phyloP scores from a whole-genome alignment of 2,329 filamentous ascomycete genomes.

The Claviceps monticola region DNA sequence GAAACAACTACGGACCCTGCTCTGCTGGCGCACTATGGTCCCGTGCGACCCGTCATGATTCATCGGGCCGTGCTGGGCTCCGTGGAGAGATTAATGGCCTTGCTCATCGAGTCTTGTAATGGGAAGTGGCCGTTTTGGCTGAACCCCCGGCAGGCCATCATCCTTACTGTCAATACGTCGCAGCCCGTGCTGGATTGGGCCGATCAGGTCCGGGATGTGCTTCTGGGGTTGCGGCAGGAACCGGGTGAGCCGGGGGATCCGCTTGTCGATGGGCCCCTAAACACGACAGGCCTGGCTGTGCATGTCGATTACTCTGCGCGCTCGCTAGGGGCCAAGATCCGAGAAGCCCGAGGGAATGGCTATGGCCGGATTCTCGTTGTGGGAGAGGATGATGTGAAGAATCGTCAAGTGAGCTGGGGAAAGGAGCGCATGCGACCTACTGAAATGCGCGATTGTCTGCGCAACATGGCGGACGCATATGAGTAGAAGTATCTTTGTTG shows the following conservation, averaged over 20 bases:
- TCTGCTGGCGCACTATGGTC: conserved; percentile 37
- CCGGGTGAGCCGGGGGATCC: conserved; percentile 19
- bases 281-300: conserved; percentile 49
- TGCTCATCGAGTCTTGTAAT: conserved; percentile 71
- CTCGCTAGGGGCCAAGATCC: conserved; percentile 53
- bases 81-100: conserved; percentile 70
- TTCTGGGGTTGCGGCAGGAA: conserved; percentile 30
- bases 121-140: conserved; percentile 83
- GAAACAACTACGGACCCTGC: conserved; percentile 34
- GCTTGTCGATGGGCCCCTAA: conserved; percentile 29
- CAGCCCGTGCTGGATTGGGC: conserved; percentile 37
- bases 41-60: conserved; percentile 61
- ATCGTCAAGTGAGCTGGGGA: conserved; percentile 34
- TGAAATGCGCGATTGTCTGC: conserved; percentile 31
- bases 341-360: conserved; percentile 55
- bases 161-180: conserved; percentile 58
- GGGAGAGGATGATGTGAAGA: conserved; percentile 50
- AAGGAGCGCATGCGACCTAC: conserved; percentile 29
- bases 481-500: conserved; percentile 19
- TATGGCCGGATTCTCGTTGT: conserved; percentile 64
- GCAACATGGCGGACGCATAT: conserved; percentile 32
- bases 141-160: conserved; percentile 61
- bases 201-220: conserved; percentile 31
- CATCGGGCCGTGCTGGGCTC: conserved; percentile 78
- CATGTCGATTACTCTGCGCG: conserved; percentile 55